phyloP scores from a whole-genome alignment of 305 asterid species.

The Solanum hybrid region DNA sequence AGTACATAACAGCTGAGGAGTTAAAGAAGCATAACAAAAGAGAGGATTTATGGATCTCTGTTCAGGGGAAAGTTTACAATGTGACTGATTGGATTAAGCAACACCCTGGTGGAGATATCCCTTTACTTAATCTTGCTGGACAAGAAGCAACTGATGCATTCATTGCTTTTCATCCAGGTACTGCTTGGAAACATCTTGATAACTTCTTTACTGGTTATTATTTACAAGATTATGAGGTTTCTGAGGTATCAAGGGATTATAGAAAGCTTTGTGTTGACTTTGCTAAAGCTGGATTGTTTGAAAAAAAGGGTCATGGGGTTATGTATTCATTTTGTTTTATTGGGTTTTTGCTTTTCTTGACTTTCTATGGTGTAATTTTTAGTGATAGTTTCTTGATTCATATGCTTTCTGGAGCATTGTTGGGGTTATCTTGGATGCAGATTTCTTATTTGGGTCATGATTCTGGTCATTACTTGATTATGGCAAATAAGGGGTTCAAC shows the following conservation, averaged over 20 bases:
- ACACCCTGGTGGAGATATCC: conserved; percentile 38
- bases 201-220: conserved; percentile 26
- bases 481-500: conserved; percentile 33
- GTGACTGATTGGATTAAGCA: conserved; percentile 29
- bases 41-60: conserved; percentile 29
- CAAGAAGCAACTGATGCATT: conserved; percentile 12
- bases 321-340: conserved; percentile 16
- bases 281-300: conserved; percentile 30
- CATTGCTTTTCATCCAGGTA: conserved; percentile 28
- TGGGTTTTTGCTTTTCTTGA: conserved; percentile 7
- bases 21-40: conserved; percentile 20
- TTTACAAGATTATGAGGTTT: conserved; percentile 27
- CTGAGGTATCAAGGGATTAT: conserved; percentile 34
- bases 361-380: conserved; percentile 31
- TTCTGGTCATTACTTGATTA: conserved; percentile 59
- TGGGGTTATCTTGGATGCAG: conserved; percentile 65
- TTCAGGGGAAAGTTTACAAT: conserved; percentile 28
- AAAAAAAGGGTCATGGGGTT: conserved; percentile 34
- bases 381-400: conserved; percentile 23
- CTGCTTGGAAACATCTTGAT: conserved; percentile 35
- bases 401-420: conserved; percentile 33
- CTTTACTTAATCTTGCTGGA: conserved; percentile 28
- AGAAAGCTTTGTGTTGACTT: conserved; percentile 24
- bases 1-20: conserved; percentile 23
- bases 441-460: conserved; percentile 64